Evolutionary conservation across 495 filamentous ascomycete species (phyloP).

Genomic region (Penicillium desertorum): DNA sequence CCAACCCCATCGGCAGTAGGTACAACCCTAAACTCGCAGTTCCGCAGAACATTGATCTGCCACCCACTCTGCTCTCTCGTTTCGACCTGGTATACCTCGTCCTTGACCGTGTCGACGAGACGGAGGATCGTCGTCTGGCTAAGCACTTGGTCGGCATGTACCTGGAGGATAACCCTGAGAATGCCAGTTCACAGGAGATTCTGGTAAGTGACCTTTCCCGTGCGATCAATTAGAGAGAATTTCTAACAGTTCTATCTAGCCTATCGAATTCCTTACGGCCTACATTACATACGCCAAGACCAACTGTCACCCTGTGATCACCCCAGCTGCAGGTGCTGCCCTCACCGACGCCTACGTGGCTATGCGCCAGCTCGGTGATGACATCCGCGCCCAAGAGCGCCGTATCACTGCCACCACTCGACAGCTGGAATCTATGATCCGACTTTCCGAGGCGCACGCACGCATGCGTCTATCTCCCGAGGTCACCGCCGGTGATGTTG

Average conservation of each 20-base stretch:
- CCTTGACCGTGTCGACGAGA: conserved; percentile 88
- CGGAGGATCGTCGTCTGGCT: conserved; percentile 80
- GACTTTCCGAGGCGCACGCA: conserved; percentile 91
- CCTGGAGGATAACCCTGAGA: conserved; percentile 86
- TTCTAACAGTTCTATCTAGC: conserved; percentile 46
- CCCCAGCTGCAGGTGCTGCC: conserved; percentile 70
- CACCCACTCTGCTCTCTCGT: conserved; percentile 88
- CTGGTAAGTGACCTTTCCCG: conserved; percentile 58
- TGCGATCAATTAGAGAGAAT: neutral
- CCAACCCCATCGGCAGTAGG: conserved; percentile 95
- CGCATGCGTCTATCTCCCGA: conserved; percentile 83
- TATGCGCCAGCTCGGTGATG: conserved; percentile 94
- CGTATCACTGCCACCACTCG: conserved; percentile 96
- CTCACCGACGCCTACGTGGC: conserved; percentile 88
- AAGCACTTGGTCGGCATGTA: conserved; percentile 97
- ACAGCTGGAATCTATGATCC: conserved; percentile 96
- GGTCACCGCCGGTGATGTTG: conserved; percentile 80
- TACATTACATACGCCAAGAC: conserved; percentile 97
- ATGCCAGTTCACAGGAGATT: conserved; percentile 73
- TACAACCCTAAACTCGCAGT: conserved; percentile 96
- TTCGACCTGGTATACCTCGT: conserved; percentile 98
- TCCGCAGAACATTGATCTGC: conserved; percentile 96
- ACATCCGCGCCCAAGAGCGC: conserved; percentile 88
- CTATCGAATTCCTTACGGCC: conserved; percentile 90
- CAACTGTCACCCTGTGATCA: conserved; percentile 78